Evolutionary conservation across 805 yeast species (phyloP).

Genomic region (Wickerhamomyces xylosicus): DNA sequence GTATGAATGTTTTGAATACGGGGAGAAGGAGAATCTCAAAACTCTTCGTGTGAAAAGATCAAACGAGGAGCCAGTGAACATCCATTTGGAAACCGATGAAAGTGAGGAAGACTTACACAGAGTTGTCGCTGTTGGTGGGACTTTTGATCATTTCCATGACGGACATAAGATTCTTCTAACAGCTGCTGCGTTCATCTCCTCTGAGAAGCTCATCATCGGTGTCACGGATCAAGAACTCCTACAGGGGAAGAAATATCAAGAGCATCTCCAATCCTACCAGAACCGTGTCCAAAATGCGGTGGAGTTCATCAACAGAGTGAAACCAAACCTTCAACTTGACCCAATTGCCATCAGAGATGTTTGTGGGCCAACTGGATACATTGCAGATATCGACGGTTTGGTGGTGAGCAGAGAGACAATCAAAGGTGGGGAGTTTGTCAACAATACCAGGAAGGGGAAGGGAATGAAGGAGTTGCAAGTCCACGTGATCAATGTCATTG

Average conservation of each 20-base stretch:
- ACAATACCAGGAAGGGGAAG: conserved; percentile 47
- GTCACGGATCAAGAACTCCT: conserved; percentile 70
- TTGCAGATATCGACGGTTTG: conserved; percentile 65
- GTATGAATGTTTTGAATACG: conserved; percentile 5
- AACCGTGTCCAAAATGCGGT: conserved; percentile 36
- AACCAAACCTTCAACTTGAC: conserved; percentile 37
- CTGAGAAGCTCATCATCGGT: conserved; percentile 57
- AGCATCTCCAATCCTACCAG: conserved; percentile 49
- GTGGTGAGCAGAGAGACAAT: conserved; percentile 75
- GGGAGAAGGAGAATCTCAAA: conserved; percentile 5
- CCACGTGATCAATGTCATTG: conserved; percentile 52
- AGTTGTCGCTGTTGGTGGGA: conserved; percentile 78
- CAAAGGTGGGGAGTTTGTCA: conserved; percentile 65
- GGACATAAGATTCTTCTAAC: conserved; percentile 87
- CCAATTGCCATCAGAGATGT: conserved; percentile 66
- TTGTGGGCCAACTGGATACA: conserved; percentile 87
- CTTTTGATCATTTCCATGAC: conserved; percentile 92
- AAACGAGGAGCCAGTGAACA: neutral
- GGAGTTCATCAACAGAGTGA: conserved; percentile 37
- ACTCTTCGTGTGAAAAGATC: conserved; percentile 6
- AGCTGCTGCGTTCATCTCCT: conserved; percentile 54
- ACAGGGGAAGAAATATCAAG: conserved; percentile 63
- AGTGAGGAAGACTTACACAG: conserved; percentile 19
- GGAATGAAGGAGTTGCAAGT: conserved; percentile 43
- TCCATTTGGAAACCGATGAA: conserved; percentile 9